Evolutionary conservation across 768 basidiomycete species (phyloP), one percentile per base, ranked within the genome.

Genomic region (Podaxis rugospora): DNA sequence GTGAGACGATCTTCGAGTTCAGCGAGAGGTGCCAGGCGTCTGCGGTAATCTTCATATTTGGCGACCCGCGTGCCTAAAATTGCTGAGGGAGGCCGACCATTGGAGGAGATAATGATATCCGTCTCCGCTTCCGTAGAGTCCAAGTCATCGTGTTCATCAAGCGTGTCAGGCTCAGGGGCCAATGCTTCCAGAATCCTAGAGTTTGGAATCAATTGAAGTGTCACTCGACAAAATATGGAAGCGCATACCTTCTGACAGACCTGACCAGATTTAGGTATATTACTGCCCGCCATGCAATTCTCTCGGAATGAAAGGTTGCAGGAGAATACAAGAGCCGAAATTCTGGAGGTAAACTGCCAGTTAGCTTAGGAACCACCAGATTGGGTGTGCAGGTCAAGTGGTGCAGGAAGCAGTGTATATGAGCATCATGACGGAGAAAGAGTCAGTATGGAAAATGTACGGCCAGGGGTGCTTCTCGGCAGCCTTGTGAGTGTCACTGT

Each of bases 251-350:
- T 67, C 87, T 85, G 66, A 93, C 75, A 62, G 92, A 93, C 70
- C 87, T 86, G 62, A 93, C 88, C 64, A 94, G 80, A 73, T 94
- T 94, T 62, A 93, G 82, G 75, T 93, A 94, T 67, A 94, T 89
- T 66, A 94, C 91, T 53, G 89, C 83, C 55, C 92, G 85, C 92
- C 92, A 94, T 27, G 91, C 89, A 58, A 90, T 85, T 63, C 92
- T 81, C 70, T 93, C 91, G 16, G 87, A 84, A 65, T 83, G 84
- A 72, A 94, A 93, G 39, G 88, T 83, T 37, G 83, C 84, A 7
- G 88, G 88, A 1, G 88, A 81, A 69, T 93, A 90, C 69, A 92
- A 73, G 11, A 94, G 80, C 72, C 93, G 91, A 68, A 93, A 93
- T 76, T 93, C 91, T 93, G 76, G 57, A 63, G 64, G 37, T 55